Percentiles rank a stretch among this genome's conserved stretches.
Evolutionary conservation across 1,284 basidiomycete genomes (phyloP).

Genomic region (Porphyrellus sp.): DNA sequence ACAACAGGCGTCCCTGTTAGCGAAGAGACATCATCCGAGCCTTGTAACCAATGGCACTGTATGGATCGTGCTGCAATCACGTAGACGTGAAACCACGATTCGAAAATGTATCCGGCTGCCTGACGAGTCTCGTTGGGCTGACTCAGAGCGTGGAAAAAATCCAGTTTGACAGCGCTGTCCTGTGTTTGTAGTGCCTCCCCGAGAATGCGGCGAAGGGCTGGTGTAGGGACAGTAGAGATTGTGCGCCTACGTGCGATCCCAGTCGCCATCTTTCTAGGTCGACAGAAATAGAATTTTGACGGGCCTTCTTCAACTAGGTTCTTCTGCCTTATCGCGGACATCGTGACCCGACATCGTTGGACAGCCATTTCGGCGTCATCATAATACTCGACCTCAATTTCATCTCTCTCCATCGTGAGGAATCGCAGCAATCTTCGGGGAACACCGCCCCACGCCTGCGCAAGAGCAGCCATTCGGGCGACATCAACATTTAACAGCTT

Average conservation of each 20-base stretch:
- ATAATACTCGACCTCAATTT: not conserved
- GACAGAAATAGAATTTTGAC: not conserved
- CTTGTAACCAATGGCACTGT: not conserved
- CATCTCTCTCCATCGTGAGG: too few relatives aligned
- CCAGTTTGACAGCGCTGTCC: not conserved
- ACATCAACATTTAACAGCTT: not conserved
- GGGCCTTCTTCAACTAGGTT: not conserved
- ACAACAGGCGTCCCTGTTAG: too few relatives aligned
- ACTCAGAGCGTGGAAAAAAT: not conserved
- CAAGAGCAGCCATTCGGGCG: not conserved
- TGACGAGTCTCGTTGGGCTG: not conserved
- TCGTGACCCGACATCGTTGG: accelerated
- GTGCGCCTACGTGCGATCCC: not conserved
- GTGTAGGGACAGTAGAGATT: not conserved
- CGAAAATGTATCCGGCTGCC: not conserved
- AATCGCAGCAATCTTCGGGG: not conserved
- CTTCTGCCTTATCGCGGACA: accelerated
- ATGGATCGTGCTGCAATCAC: not conserved
- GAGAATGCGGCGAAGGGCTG: not conserved
- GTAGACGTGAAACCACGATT: slow-evolving; percentile 7
- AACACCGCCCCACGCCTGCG: not conserved
- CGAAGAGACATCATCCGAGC: not conserved
- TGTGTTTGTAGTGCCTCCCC: not conserved
- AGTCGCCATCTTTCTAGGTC: not conserved
- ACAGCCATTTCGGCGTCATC: accelerated